Conservation (phyloP, 2,329 filamentous ascomycete species). For the Shiraia bambusicola region DNA sequence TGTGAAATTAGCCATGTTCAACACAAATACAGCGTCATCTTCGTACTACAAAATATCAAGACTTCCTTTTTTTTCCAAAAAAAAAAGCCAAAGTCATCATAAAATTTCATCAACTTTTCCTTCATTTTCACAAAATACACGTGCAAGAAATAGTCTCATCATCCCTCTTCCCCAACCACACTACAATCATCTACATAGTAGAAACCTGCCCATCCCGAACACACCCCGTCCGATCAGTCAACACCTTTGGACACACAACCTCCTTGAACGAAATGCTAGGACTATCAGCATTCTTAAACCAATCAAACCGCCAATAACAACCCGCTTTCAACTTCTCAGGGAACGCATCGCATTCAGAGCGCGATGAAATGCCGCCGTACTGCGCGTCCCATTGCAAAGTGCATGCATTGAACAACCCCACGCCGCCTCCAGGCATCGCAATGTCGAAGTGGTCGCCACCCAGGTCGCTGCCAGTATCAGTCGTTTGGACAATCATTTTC, state of each 20-base stretch:
- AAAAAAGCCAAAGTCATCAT: too few species aligned
- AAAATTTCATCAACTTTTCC: too few species aligned
- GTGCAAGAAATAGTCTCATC: too few species aligned
- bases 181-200: too few species aligned
- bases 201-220: constrained; percentile 13
- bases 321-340: constrained; percentile 40
- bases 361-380: constrained; percentile 38
- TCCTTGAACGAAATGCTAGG: constrained; percentile 36
- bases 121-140: too few species aligned
- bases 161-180: too few species aligned
- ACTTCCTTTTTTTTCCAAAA: too few species aligned
- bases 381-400: constrained; percentile 36
- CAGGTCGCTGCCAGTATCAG: constrained; percentile 57
- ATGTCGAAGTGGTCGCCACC: constrained; percentile 42
- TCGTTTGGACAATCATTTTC: constrained; percentile 64
- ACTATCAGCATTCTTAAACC: constrained; percentile 39
- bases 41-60: too few species aligned
- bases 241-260: constrained; percentile 36
- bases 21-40: too few species aligned
- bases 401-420: constrained; percentile 41
- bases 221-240: constrained; percentile 37
- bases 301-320: constrained; percentile 43
- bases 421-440: constrained; percentile 42
- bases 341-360: constrained; percentile 37
- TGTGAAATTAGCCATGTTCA: too few species aligned